Base-by-base conservation (phyloP, 495 filamentous ascomycete genomes). In the Penicillium cinerascens region DNA sequence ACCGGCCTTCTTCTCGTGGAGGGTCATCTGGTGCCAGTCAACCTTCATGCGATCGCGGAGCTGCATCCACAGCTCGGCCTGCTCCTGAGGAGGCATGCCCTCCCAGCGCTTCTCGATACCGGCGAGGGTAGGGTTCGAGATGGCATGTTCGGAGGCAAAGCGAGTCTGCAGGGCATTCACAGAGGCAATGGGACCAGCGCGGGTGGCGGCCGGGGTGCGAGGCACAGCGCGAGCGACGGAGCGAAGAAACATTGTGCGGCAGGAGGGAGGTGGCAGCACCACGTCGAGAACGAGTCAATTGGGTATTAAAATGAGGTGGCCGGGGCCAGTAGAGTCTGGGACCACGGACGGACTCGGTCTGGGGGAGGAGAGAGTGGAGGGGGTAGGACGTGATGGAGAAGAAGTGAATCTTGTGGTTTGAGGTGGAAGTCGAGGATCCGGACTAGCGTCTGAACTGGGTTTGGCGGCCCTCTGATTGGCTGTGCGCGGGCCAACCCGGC, bases 41-140 rank as follows among this genome's bases (percentile, higher is more conserved):
- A 79, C 84, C 88, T 96, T 97, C 93, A 97, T 97, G 64, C 93
- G 86, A 78, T 98, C 93, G 64, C 93, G 79, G 69, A 98, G 79
- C 62, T 87, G 78, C 93, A 98, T 98, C 92, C 92, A 98, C 61
- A 98, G 76, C 67, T 97, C 93, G 54, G 95, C 93, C 83, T 98
- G 93, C 83, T 98, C 93, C 79, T 95, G 89, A 50, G 92, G 90
- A 35, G 91, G 91, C 88, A 98, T 88, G 50, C 69, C 81, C 79
- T 98, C 93, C 93, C 93, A 98, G 75, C 93, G 80, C 88, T 96
- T 97, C 85, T 98, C 93, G 68, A 98, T 97, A 76, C 95, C 87
- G 72, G 90, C 88, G 55, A 98, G 84, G 26, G 91, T 96, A 60
- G 95, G 93, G 79, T 97, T 98, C 56, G 91, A 89, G 76, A 98